Conservation (phyloP, 257 asterid genomes). For the Misopates orontium region DNA sequence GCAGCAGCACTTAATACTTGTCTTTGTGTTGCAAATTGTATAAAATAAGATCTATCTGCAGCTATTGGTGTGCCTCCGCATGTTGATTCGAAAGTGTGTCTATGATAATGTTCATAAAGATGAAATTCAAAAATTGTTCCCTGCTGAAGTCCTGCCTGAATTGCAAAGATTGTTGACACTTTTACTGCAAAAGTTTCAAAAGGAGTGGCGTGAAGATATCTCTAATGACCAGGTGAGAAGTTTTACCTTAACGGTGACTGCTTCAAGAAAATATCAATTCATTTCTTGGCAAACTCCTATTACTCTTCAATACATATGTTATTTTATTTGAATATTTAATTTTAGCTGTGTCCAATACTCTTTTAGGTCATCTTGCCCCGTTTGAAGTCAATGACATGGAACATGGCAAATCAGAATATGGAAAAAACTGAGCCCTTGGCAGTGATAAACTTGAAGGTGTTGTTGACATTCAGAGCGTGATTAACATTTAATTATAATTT, state of each 20-base stretch:
- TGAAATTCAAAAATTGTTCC: slow-evolving; percentile 65
- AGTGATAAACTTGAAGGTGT: slow-evolving; percentile 49
- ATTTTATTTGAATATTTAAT: neutral
- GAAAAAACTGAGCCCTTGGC: slow-evolving; percentile 42
- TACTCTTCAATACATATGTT: neutral
- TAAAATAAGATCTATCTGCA: slow-evolving; percentile 32
- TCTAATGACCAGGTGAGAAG: slow-evolving; percentile 56
- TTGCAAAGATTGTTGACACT: slow-evolving; percentile 67
- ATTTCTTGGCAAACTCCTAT: neutral
- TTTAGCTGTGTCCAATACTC: neutral
- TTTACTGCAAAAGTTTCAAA: slow-evolving; percentile 65
- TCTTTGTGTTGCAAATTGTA: slow-evolving; percentile 1
- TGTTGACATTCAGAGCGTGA: neutral
- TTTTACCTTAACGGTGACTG: slow-evolving; percentile 2
- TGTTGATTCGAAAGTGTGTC: slow-evolving; percentile 62
- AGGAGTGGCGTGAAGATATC: slow-evolving; percentile 74
- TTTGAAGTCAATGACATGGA: slow-evolving; percentile 46
- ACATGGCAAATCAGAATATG: slow-evolving; percentile 37
- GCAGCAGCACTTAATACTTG: neutral
- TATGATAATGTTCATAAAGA: slow-evolving; percentile 50
- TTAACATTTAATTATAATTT: slow-evolving; percentile 4
- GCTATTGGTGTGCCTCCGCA: slow-evolving; percentile 76
- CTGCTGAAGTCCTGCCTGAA: slow-evolving; percentile 69
- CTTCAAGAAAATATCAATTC: neutral
- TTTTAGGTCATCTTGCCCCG: slow-evolving; percentile 43